Evolutionary conservation across 116 monocot genomes (phyloP).

Genomic region (Posidonia oceanica): DNA sequence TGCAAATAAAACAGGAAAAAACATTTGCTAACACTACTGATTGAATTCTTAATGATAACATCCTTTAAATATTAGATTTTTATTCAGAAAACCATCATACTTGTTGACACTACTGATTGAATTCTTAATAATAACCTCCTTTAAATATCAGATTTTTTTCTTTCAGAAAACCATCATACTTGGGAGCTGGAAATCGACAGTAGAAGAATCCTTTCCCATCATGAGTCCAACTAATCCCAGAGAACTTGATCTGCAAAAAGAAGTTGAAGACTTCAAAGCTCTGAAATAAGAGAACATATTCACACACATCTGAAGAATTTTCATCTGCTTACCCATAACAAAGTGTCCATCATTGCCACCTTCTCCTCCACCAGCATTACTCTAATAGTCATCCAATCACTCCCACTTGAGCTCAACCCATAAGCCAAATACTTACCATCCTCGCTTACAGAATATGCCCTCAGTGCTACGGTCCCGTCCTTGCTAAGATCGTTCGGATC

Average conservation of each 20-base stretch:
- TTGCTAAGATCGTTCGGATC: slow-evolving; percentile 81
- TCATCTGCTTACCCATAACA: slow-evolving; percentile 53
- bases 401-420: slow-evolving; percentile 73
- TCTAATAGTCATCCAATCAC: slow-evolving; percentile 86
- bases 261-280: not conserved
- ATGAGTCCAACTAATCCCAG: slow-evolving; percentile 76
- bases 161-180: slow-evolving; percentile 20
- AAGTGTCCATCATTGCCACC: slow-evolving; percentile 28
- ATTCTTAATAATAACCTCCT: no score
- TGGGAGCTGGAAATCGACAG: slow-evolving; percentile 78
- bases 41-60: no score
- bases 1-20: no score
- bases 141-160: no score
- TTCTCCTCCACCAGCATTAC: slow-evolving; percentile 67
- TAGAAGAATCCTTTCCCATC: slow-evolving; percentile 96
- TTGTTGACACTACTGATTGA: no score
- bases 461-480: slow-evolving; percentile 76
- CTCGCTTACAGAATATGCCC: slow-evolving; percentile 29
- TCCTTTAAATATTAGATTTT: no score
- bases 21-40: no score
- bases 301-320: not conserved
- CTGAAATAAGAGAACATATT: not conserved
- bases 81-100: no score
- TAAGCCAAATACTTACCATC: slow-evolving; percentile 75
- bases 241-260: slow-evolving; percentile 75